Base-by-base conservation (phyloP, 164 flowering plant species). In the Warburgia ugandensis region DNA sequence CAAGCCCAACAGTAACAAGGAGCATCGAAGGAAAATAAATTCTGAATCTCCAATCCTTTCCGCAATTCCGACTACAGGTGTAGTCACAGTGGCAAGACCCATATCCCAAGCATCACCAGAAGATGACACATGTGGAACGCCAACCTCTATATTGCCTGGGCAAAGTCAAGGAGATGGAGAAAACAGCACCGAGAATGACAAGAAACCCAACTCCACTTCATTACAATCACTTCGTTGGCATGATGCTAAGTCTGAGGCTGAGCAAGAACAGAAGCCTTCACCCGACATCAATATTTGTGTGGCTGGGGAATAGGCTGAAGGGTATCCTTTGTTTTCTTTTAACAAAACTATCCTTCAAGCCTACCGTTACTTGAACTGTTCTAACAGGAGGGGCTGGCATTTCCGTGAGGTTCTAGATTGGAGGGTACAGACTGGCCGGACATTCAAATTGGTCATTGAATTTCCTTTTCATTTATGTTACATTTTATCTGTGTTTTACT, bases 231-330 rank as follows among this genome's bases (percentile, higher is more conserved):
- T 64, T 45, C 71, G 54, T 37, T 74, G 82, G 79, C 72, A 58
- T 52, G 68, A 59, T 21, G 45, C 69, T 1, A 62, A 50, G 17
- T 55, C 70, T 29, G 33, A 30, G 5, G 47, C 63, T 2, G 75
- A 67, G 22, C 82, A 70, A n/a, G n/a, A n/a, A n/a, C n/a, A n/a
- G 32, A 68, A 65, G 29, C 65, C 73, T 29, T 78, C 74, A 47
- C 84, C 89, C 56, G 89, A 82, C 52, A 81, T 81, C 57, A 80
- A 80, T 45, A 42, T 75, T 25, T 56, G 77, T 8, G 56, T 74
- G 30, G 64, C 73, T 19, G 61, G 58, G 43, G 78, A 64, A 59
- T 70, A 69, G 46, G 22, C 25, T 22, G 32, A 48, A 30, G 32
- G 49, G 25, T 12, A 45, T 29, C 25, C 21, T 23, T n/a, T n/a